Evolutionary conservation across 129 eudicot genomes (phyloP), one percentile per base, ranked within the genome.

Genomic region (Flaveria trinervia): DNA sequence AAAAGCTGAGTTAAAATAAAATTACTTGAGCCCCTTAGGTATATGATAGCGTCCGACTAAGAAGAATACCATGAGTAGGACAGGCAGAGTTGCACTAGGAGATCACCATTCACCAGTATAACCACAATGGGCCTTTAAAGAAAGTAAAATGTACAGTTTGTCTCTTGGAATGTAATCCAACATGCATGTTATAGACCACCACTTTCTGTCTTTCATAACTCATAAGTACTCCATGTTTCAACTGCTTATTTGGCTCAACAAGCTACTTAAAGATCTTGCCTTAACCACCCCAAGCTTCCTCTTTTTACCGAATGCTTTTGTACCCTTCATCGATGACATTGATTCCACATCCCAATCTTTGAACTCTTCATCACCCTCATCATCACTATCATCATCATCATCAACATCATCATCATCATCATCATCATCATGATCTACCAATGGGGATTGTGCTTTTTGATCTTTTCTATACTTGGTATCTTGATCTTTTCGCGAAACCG

Each of bases 231-330:
- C 46, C 68, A 73, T 43, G 70, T 68, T 52, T 66, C 33, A 74
- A 82, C 48, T 75, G 16, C 80, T 76, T 28, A 83, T 85, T 84
- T 85, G 91, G 82, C 90, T 82, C 41, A 93, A 72, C 73, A 93
- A 85, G 74, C 98, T 93, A 74, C 96, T 88, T 28, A 93, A 73
- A 5, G 98, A 93, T 80, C 98, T 85, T 61, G 94, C 98, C 75
- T 90, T 93, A 61, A 93, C 95, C 80, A 85, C 79, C 14, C 96
- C 96, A 79, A 90, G 65, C 82, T 75, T 89, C 76, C 55, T 82
- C 84, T 43, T 83, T 79, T 79, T 87, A 69, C 71, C 65, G 2
- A 56, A 54, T 62, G 75, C 46, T 74, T 66, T 80, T 41, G 39
- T 75, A n/a, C 65, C 73, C 72, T 49, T 76, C 68, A 26, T 2